phyloP scores from a whole-genome alignment of 495 filamentous ascomycete genomes.

The Penicillium chermesinum region DNA sequence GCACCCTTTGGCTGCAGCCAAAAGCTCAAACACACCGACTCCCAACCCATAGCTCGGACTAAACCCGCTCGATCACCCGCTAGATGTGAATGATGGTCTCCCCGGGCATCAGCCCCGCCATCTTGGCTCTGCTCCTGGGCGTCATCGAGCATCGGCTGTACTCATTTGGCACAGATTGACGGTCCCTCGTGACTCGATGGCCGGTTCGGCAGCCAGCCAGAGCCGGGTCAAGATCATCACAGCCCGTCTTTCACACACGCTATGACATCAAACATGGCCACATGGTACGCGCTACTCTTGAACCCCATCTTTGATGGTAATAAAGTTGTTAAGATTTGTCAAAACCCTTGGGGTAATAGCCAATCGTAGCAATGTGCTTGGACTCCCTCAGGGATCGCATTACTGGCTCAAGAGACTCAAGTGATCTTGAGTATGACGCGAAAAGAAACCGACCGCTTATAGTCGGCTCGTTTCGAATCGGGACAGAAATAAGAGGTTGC shows the following conservation, averaged over 20 bases:
- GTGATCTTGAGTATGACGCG: background rate
- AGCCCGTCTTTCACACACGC: background rate
- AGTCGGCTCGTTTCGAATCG: background rate
- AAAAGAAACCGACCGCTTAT: background rate
- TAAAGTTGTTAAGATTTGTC: background rate
- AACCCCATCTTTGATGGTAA: background rate
- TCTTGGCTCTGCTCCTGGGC: slow-evolving; percentile 1
- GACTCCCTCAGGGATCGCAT: background rate
- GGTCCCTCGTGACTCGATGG: no score
- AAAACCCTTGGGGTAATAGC: background rate
- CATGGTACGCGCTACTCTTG: background rate
- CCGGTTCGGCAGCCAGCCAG: no score
- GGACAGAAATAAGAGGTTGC: background rate
- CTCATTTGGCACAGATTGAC: background rate
- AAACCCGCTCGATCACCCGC: background rate
- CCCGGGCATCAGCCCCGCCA: background rate
- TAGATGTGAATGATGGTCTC: background rate
- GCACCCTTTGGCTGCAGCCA: no score
- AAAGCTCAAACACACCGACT: background rate
- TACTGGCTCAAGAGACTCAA: background rate
- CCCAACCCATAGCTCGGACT: no score
- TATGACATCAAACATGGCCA: background rate
- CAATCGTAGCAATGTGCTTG: background rate
- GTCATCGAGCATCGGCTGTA: background rate
- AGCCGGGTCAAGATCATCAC: no score